Evolutionary conservation across 2,329 filamentous ascomycete species (phyloP), one percentile per base, ranked within the genome.

Genomic region (Pseudovirgaria hyperparasitica): DNA sequence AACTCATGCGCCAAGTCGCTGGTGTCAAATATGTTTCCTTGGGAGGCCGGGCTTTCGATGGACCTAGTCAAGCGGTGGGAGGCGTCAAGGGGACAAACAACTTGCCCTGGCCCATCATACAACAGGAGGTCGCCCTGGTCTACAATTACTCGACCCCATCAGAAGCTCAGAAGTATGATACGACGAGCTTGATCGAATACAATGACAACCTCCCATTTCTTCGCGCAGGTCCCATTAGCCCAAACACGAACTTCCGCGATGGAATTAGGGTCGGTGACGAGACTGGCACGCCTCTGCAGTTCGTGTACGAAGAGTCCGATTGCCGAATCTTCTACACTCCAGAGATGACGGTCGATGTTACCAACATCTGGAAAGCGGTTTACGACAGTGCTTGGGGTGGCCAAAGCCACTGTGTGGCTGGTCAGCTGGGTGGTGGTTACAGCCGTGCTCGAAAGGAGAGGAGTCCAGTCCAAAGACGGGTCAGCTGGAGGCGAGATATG

Each of bases 1-100:
- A 73, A 36, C 58, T 72, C 38, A 52, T 73, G 38, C 60, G 60
- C 14, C 46, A 59, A 15, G 57, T 68, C 32, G 66, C 55, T 13
- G 61, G 62, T 18, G 63, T 72, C n/a, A 62, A 63, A 47, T 64
- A 60, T 4, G 57, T 63, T 28, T 64, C 62, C 5, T 52, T 70
- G 31, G 69, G 68, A 15, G 68, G 68, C 13, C 53, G 54, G 23
- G 48, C 45, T 18, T 55, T 55, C 25, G 40, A 50, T 18, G 60
- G 63, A 2, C 51, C 53, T 2, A 70, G 70, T 30, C 67, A 71
- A 43, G 65, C 63, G 12, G 55, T 70, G 3, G 65, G 64, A 22
- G 66, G 65, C 9, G 57, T 65, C 35, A 68, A 70, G 44, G 67
- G 67, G 7, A 43, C 47, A 22, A 56, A 56, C 41, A 48, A 53